A percentile compares a stretch with the other conserved stretches of the same genome.
phyloP scores from a whole-genome alignment of 106 monocot genomes.

The Posidonia australis region DNA sequence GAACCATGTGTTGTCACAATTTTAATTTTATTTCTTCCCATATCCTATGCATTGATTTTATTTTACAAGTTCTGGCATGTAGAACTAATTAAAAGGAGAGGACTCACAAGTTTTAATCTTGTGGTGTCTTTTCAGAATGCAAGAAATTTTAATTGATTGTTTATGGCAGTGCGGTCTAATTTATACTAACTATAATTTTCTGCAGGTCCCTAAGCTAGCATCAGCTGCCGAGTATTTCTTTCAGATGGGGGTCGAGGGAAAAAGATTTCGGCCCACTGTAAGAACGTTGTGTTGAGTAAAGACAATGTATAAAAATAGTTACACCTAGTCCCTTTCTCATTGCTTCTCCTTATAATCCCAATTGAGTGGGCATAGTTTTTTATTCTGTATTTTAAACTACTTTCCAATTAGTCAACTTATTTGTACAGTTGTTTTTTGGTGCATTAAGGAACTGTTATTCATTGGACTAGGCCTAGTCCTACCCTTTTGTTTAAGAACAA shows the following conservation, averaged over 20 bases:
- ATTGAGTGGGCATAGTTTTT: not conserved
- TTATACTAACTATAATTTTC: not conserved
- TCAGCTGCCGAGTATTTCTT: slow-evolving; percentile 95
- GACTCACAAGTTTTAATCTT: too few relatives aligned
- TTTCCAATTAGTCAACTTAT: not conserved
- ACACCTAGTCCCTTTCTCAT: too few relatives aligned
- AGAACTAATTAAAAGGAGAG: not conserved
- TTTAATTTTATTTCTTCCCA: not conserved
- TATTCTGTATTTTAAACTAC: not conserved
- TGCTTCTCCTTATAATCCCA: not conserved
- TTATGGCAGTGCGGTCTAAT: not conserved
- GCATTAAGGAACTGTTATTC: too few relatives aligned
- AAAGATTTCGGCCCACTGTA: slow-evolving; percentile 95
- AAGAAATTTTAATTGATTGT: not conserved
- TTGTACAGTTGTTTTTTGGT: not conserved
- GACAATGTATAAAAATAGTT: not conserved
- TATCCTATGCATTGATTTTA: not conserved
- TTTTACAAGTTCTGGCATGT: not conserved
- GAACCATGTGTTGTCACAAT: not conserved
- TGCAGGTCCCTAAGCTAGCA: slow-evolving; percentile 82
- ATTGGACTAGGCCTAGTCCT: too few relatives aligned
- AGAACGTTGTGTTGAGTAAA: slow-evolving; percentile 12
- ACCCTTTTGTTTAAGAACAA: not conserved
- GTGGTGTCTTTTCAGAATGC: too few relatives aligned
- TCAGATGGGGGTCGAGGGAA: slow-evolving; percentile 83